Percentiles rank a stretch among this genome's conserved stretches.
Conservation (phyloP, 805 yeast genomes). For the Saccharomyces paradoxus region DNA sequence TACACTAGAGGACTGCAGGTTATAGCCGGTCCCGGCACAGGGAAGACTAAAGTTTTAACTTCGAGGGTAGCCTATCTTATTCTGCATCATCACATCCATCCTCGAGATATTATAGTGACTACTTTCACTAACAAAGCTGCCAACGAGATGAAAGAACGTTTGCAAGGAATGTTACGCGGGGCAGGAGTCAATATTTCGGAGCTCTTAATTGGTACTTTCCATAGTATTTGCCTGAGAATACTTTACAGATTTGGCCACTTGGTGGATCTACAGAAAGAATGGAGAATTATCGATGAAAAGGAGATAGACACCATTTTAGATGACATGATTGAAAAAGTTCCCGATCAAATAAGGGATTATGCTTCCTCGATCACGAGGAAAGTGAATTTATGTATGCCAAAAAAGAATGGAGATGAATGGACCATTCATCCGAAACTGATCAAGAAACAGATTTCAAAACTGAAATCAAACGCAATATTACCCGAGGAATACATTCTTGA, state of each 20-base stretch:
- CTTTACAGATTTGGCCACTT: slow-evolving; percentile 46
- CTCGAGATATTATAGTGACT: slow-evolving; percentile 67
- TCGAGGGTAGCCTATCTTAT: slow-evolving; percentile 70
- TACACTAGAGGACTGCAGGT: slow-evolving; percentile 39
- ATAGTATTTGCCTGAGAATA: slow-evolving; percentile 63
- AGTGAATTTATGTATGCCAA: slow-evolving; percentile 23
- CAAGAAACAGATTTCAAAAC: slow-evolving; percentile 41
- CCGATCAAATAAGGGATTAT: slow-evolving; percentile 29
- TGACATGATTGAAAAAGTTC: slow-evolving; percentile 32
- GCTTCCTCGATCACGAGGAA: slow-evolving; percentile 23
- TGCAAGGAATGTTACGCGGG: slow-evolving; percentile 33
- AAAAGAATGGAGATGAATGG: slow-evolving; percentile 23
- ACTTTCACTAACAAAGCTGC: slow-evolving; percentile 94
- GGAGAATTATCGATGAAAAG: slow-evolving; percentile 54
- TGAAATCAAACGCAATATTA: slow-evolving; percentile 46
- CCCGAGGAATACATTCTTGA: slow-evolving; percentile 35
- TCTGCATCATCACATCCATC: slow-evolving; percentile 41
- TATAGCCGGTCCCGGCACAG: slow-evolving; percentile 62
- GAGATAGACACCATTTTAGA: slow-evolving; percentile 38
- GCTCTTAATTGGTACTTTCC: slow-evolving; percentile 81
- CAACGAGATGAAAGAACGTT: slow-evolving; percentile 65
- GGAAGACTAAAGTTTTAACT: slow-evolving; percentile 76
- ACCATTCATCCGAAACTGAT: slow-evolving; percentile 37
- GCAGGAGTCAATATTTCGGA: slow-evolving; percentile 31
- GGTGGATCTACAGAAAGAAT: slow-evolving; percentile 38